Conservation (phyloP, 208 protist genomes). For the Polymyxa betae region DNA sequence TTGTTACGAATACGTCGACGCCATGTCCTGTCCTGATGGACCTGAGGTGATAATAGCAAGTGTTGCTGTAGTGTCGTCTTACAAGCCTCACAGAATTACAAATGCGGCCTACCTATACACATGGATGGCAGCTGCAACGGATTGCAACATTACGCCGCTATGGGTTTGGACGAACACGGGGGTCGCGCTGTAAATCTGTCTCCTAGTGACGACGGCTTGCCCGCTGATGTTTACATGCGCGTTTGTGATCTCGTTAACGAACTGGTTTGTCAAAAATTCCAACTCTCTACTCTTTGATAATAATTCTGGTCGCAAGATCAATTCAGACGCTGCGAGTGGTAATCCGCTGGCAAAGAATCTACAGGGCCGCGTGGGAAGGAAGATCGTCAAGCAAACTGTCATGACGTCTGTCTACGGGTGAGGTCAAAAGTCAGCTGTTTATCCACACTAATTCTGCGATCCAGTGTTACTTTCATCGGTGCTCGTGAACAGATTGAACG, state of each 20-base stretch:
- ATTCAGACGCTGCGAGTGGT: constrained; percentile 79
- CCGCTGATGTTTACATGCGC: constrained; percentile 90
- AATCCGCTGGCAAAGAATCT: constrained; percentile 70
- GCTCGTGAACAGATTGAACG: constrained; percentile 90
- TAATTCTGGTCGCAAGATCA: background rate
- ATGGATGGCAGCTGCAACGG: constrained; percentile 87
- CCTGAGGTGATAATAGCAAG: background rate
- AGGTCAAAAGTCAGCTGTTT: background rate
- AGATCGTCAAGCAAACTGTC: constrained; percentile 97
- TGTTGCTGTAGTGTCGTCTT: no score
- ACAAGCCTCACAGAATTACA: background rate
- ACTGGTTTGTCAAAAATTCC: constrained; percentile 72
- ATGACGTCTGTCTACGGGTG: constrained; percentile 90
- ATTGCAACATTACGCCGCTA: constrained; percentile 97
- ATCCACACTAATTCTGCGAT: background rate
- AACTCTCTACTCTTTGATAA: background rate
- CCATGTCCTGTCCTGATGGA: background rate
- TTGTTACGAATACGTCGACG: constrained; percentile 84
- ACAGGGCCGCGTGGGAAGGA: constrained; percentile 86
- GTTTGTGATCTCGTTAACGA: constrained; percentile 87
- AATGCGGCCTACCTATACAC: constrained; percentile 90
- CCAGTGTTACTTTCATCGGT: constrained; percentile 91
- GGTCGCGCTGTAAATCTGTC: constrained; percentile 92
- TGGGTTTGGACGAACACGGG: constrained; percentile 92
- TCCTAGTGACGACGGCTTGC: constrained; percentile 77